Evolutionary conservation across 495 filamentous ascomycete genomes (phyloP).

Genomic region (Articulospora tetracladia): DNA sequence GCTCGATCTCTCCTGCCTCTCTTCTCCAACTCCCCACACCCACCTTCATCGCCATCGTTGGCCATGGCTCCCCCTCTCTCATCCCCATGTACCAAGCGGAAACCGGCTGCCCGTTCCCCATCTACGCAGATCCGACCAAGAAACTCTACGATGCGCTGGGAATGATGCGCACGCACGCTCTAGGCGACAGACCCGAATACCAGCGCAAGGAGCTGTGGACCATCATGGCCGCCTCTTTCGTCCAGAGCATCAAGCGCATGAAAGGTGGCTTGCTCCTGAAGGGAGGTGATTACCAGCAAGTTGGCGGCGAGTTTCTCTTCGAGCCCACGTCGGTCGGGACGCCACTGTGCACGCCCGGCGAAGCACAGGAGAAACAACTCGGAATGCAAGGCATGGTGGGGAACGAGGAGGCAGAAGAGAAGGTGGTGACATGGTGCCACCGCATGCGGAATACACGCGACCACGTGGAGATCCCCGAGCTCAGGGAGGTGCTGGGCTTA

Average conservation of each 20-base stretch:
- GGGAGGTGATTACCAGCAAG: conserved; percentile 64
- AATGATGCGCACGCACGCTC: conserved; percentile 59
- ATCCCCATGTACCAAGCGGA: conserved; percentile 63
- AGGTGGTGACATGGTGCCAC: conserved; percentile 72
- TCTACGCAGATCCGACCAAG: conserved; percentile 73
- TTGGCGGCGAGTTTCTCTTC: conserved; percentile 84
- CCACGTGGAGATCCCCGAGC: conserved; percentile 64
- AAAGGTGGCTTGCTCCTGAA: conserved; percentile 50
- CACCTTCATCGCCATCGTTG: conserved; percentile 69
- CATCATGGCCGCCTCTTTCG: conserved; percentile 43
- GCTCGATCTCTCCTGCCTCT: conserved; percentile 51
- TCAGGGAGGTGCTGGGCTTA: conserved; percentile 59
- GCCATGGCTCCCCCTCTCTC: conserved; percentile 71
- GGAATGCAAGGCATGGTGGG: conserved; percentile 24
- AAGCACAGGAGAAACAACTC: background rate
- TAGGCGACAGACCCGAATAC: conserved; percentile 66
- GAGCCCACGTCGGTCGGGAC: conserved; percentile 39
- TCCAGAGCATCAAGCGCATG: conserved; percentile 54
- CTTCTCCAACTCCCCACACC: conserved; percentile 49
- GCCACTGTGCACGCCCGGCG: conserved; percentile 4
- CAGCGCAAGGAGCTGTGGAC: conserved; percentile 46
- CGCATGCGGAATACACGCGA: conserved; percentile 78
- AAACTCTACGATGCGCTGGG: conserved; percentile 68
- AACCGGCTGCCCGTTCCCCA: conserved; percentile 69
- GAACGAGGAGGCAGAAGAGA: conserved; percentile 19